Evolutionary conservation across 176 grass and related monocot genomes (phyloP).

Genomic region (Aegilops tauschii): DNA sequence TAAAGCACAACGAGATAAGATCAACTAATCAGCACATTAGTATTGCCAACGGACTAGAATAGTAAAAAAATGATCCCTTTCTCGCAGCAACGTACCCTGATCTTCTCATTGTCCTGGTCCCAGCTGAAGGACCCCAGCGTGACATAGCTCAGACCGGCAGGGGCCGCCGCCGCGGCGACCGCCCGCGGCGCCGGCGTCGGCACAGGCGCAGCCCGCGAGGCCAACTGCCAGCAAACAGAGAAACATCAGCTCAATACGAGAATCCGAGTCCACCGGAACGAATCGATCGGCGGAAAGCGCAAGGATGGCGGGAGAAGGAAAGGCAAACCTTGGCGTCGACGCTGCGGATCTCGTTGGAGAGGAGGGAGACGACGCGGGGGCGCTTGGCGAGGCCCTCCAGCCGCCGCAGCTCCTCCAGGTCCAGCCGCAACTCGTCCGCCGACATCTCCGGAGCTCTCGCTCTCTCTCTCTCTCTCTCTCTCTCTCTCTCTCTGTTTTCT

Average conservation of each 20-base stretch:
- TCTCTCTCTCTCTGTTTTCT: no score
- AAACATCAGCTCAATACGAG: background rate
- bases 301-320: background rate
- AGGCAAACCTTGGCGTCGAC: conserved; percentile 60
- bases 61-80: background rate
- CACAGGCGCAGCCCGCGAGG: background rate
- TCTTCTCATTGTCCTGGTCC: conserved; percentile 89
- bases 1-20: background rate
- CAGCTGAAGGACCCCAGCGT: conserved; percentile 83
- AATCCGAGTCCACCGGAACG: background rate
- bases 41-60: background rate
- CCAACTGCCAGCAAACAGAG: conserved; percentile 26
- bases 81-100: conserved; percentile 45
- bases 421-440: conserved; percentile 63
- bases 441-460: conserved; percentile 22
- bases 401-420: conserved; percentile 75
- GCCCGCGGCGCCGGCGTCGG: conserved; percentile 20
- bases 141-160: conserved; percentile 47
- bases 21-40: background rate
- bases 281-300: background rate
- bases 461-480: background rate
- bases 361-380: conserved; percentile 62
- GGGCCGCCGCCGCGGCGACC: background rate
- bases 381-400: conserved; percentile 66
- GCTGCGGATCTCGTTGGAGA: conserved; percentile 67